Base-by-base conservation (phyloP, 2,329 filamentous ascomycete genomes). In the Exserohilum turcica region DNA sequence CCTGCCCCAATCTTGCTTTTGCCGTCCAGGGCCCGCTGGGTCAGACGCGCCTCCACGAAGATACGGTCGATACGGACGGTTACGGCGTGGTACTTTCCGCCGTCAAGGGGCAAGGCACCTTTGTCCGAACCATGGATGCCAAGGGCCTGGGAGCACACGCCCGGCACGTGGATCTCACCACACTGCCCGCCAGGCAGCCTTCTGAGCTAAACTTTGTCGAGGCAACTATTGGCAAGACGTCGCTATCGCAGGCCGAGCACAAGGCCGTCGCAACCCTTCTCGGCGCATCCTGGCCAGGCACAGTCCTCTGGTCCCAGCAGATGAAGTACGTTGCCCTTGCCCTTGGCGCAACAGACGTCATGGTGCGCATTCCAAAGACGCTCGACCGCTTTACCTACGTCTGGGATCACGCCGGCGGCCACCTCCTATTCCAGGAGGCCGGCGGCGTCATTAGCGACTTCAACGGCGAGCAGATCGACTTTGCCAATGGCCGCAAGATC, bases 1-100 rank as follows among this genome's bases (percentile, higher is more conserved):
- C 82, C 7, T 86, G 83, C 66, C 85, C 86, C 8, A 87, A 87
- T 59, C 72, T 87, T n/a, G 76, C 77, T 7, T 72, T 78, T 8
- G 65, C 74, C 32, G 65, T 73, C 12, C 31, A 58, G 7, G 57
- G 56, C 12, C 48, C 54, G 6, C 48, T 67, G 3, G 54, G 59
- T 9, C 42, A 58, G 44, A 60, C 50, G 13, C 56, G 60, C 5
- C 59, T 74, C 37, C 63, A 69, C 42, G 72, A 74, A 55, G 70
- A 80, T 19, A 58, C 67, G 3, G 74, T 79, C n/a, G 79, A 80
- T 56, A 63, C 66, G 28, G 63, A 74, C 3, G 79, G 79, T 0
- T 70, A 74, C 33, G 72, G 73, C 28, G 64, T 74, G 36, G 42
- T 84, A 57, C 65, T 84, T 6, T 80, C 77, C 19, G 80, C 80